A percentile compares a stretch with the other conserved stretches of the same genome.
Evolutionary conservation across 139 green algal genomes (phyloP).

Genomic region (Chlorella sp.): DNA sequence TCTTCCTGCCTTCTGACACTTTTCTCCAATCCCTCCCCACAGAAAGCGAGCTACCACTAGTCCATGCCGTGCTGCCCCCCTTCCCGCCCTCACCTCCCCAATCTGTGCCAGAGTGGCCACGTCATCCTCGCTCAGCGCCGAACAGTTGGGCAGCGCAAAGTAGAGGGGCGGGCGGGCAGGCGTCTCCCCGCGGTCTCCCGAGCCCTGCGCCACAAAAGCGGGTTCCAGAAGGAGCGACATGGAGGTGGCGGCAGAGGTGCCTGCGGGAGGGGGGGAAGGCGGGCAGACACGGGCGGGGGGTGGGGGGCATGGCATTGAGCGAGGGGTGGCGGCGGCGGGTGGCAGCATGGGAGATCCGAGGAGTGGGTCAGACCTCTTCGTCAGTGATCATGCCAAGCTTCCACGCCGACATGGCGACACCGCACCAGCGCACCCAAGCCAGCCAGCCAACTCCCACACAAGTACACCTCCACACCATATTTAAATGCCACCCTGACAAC

Average conservation of each 20-base stretch:
- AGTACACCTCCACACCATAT: background rate
- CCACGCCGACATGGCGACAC: too few species aligned
- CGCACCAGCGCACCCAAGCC: background rate
- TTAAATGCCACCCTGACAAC: too few species aligned
- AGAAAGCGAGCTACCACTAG: too few species aligned
- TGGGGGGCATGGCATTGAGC: too few species aligned
- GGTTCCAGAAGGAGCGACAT: conserved; percentile 63
- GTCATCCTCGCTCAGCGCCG: conserved; percentile 38
- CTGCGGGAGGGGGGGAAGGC: conserved; percentile 8
- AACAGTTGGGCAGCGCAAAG: conserved; percentile 57
- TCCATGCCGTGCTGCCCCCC: too few species aligned
- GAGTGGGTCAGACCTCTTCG: too few species aligned
- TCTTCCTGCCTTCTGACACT: background rate
- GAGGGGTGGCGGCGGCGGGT: too few species aligned
- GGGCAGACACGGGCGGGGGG: too few species aligned
- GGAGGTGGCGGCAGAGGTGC: conserved; percentile 44
- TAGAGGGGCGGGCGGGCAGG: conserved; percentile 53
- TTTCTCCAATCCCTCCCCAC: background rate
- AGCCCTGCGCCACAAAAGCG: conserved; percentile 47
- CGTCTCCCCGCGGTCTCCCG: background rate
- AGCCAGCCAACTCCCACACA: background rate
- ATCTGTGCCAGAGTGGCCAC: conserved; percentile 22
- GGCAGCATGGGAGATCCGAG: too few species aligned
- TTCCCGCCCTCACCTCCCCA: conserved; percentile 4
- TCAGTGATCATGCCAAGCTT: too few species aligned